phyloP scores from a whole-genome alignment of 306 rosid species.

The Trichosanthes cucumerina region DNA sequence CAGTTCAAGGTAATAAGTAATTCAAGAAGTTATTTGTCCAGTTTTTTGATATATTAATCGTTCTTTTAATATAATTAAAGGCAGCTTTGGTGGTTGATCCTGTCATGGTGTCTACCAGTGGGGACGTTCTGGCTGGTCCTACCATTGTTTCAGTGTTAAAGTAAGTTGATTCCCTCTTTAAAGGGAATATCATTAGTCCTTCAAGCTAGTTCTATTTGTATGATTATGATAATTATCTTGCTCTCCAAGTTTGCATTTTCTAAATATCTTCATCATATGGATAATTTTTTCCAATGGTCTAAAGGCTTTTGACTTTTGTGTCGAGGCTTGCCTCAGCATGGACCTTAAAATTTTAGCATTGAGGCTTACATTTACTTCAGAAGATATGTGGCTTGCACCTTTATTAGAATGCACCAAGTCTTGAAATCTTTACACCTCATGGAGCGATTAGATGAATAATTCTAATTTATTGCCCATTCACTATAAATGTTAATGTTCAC shows the following conservation, averaged over 20 bases:
- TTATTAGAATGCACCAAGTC: neutral
- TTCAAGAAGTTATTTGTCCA: neutral
- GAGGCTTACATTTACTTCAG: neutral
- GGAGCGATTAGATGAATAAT: neutral
- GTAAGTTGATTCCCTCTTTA: conserved; percentile 22
- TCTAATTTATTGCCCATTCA: neutral
- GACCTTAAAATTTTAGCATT: too few relatives aligned
- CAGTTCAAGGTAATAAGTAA: conserved; percentile 58
- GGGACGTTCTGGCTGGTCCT: conserved; percentile 66
- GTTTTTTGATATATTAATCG: conserved; percentile 16
- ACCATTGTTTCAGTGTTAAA: conserved; percentile 55
- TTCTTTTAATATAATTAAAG: conserved; percentile 31
- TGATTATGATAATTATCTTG: neutral
- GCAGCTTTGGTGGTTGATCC: conserved; percentile 98
- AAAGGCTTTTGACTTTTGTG: neutral
- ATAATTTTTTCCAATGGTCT: neutral
- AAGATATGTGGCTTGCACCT: neutral
- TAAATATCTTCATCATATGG: neutral
- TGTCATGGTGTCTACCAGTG: conserved; percentile 90
- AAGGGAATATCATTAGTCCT: neutral
- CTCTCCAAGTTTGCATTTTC: neutral
- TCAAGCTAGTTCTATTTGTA: neutral
- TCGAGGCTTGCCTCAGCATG: too few relatives aligned
- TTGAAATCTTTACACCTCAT: neutral
- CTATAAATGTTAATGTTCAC: too few relatives aligned